Conservation (phyloP, 495 filamentous ascomycete species). For the Articulospora tetracladia region DNA sequence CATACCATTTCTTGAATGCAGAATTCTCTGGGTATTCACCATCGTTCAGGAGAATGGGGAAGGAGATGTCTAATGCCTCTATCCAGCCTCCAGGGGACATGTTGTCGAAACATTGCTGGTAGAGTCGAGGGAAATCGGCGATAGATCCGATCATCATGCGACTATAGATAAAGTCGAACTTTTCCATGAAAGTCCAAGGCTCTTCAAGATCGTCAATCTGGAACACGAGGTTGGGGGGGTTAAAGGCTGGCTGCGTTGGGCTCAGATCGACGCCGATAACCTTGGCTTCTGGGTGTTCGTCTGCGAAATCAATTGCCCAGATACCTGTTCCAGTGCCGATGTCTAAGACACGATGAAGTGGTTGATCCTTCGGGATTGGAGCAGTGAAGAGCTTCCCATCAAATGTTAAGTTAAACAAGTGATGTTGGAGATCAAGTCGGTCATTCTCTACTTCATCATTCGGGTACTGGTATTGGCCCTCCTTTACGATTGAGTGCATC, state of each 20-base stretch:
- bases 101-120: slow-evolving; percentile 4
- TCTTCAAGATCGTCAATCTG: slow-evolving; percentile 52
- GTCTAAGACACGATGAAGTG: slow-evolving; percentile 38
- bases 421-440: slow-evolving; percentile 42
- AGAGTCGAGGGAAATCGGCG: slow-evolving; percentile 6
- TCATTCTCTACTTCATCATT: slow-evolving; percentile 44
- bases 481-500: not conserved
- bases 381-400: slow-evolving; percentile 33
- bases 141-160: slow-evolving; percentile 37
- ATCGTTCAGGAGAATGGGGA: slow-evolving; percentile 9
- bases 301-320: slow-evolving; percentile 47
- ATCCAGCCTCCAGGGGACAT: slow-evolving; percentile 47
- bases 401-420: slow-evolving; percentile 38
- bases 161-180: slow-evolving; percentile 51
- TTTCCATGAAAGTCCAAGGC: slow-evolving; percentile 43
- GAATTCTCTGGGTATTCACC: not conserved
- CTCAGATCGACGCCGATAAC: slow-evolving; percentile 49
- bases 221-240: slow-evolving; percentile 52
- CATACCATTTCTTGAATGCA: slow-evolving; percentile 27
- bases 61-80: slow-evolving; percentile 42
- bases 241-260: slow-evolving; percentile 42
- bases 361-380: slow-evolving; percentile 29
- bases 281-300: slow-evolving; percentile 19
- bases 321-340: slow-evolving; percentile 44
- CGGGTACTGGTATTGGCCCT: slow-evolving; percentile 35